Percentiles rank a stretch among this genome's conserved stretches.
Evolutionary conservation across 2,329 filamentous ascomycete species (phyloP).

Genomic region (Diaporthe longicolla): DNA sequence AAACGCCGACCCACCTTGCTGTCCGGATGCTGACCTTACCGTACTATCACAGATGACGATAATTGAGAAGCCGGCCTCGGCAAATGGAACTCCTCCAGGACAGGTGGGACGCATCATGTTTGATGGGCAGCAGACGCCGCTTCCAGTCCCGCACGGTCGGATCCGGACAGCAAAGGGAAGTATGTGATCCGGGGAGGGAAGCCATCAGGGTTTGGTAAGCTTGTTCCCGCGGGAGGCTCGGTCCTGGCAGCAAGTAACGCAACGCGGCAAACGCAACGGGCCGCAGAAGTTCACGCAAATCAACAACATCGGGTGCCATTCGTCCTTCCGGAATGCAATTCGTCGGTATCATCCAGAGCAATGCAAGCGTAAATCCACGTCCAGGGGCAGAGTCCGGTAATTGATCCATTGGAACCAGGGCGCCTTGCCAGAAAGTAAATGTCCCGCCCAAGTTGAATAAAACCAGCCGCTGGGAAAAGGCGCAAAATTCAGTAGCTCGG

Average conservation of each 20-base stretch:
- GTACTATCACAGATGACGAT: slow-evolving; percentile 51
- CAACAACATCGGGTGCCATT: slow-evolving; percentile 28
- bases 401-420: slow-evolving; percentile 29
- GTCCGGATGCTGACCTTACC: slow-evolving; percentile 60
- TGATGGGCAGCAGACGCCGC: slow-evolving; percentile 12
- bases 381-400: slow-evolving; percentile 32
- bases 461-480: slow-evolving; percentile 33
- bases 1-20: slow-evolving; percentile 68
- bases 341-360: slow-evolving; percentile 30
- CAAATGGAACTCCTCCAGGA: slow-evolving; percentile 47
- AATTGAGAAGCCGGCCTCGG: slow-evolving; percentile 47
- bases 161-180: slow-evolving; percentile 58
- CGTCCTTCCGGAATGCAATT: slow-evolving; percentile 30
- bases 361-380: slow-evolving; percentile 40
- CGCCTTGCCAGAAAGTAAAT: slow-evolving; percentile 38
- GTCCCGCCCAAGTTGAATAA: slow-evolving; percentile 18
- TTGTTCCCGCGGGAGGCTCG: slow-evolving; percentile 50
- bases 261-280: slow-evolving; percentile 30
- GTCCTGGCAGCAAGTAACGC: slow-evolving; percentile 43
- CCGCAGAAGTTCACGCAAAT: slow-evolving; percentile 32
- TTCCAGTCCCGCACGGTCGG: slow-evolving; percentile 46
- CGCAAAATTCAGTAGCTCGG: slow-evolving; percentile 36
- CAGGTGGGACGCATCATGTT: slow-evolving; percentile 4
- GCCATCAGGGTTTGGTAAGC: slow-evolving; percentile 42
- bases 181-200: slow-evolving; percentile 38